These are phyloP conservation scores for Colletotrichum navitas DNA, from an alignment of 2,329 filamentous ascomycete species.

Conservation along the genomic window DNA sequence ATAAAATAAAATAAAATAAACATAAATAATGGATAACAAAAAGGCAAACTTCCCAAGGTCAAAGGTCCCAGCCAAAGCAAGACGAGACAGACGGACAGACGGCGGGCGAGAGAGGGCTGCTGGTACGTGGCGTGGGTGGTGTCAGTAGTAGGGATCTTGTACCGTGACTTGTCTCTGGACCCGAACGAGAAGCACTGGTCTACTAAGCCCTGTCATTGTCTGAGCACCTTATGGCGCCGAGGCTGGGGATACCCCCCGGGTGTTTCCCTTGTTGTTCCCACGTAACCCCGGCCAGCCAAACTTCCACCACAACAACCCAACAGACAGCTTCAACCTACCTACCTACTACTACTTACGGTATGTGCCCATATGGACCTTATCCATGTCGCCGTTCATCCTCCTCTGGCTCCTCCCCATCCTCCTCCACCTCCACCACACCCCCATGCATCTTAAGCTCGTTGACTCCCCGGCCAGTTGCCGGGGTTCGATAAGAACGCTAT, in stretches of 20 bases:
- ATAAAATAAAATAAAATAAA: neutral
- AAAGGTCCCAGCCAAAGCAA: constrained; percentile 30
- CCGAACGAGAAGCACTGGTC: constrained; percentile 36
- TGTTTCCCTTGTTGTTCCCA: constrained; percentile 25
- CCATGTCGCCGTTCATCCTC: constrained; percentile 40
- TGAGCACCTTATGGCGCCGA: constrained; percentile 40
- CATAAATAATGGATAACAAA: neutral
- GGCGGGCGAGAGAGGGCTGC: too few relatives aligned
- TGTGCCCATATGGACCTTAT: constrained; percentile 11
- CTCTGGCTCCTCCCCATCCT: neutral
- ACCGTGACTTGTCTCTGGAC: constrained; percentile 31
- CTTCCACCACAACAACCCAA: constrained; percentile 39
- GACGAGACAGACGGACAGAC: constrained; percentile 8
- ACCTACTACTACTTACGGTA: neutral
- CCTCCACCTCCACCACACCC: constrained; percentile 32
- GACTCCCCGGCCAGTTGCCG: constrained; percentile 37
- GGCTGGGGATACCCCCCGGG: constrained; percentile 37
- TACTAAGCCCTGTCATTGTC: constrained; percentile 42
- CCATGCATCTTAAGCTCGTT: constrained; percentile 40
- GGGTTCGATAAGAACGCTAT: constrained; percentile 42
- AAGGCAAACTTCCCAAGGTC: constrained; percentile 32
- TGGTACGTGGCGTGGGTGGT: neutral
- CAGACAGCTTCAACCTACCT: constrained; percentile 30
- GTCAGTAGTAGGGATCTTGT: constrained; percentile 35
- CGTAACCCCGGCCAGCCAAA: constrained; percentile 37